Evolutionary conservation across 2,329 filamentous ascomycete genomes (phyloP), one percentile per base, ranked within the genome.

Genomic region (Penicillium sp.): DNA sequence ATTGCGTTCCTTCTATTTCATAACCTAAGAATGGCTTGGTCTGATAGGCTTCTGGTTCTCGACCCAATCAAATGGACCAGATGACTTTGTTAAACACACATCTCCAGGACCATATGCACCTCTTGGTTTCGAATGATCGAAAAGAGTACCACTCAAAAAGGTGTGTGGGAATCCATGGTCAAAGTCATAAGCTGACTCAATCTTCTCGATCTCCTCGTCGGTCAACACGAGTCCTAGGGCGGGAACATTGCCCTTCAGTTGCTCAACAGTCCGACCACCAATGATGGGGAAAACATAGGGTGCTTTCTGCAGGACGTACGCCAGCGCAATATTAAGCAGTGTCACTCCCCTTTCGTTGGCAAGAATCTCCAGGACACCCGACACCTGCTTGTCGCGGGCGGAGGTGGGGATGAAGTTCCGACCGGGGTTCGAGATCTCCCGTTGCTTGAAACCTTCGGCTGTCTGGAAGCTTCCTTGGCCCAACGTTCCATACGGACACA

Each of bases 111-210:
- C 39, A 22, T 22, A 10, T 11, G 39, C 18, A 13, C 18, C 21
- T 22, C 39, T 22, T 13, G 39, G 21, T 10, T 22, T 10, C 21
- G 18, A 22, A 27, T 13, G 39, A 10, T 43, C 39, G 42, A 51
- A 51, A 5, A 45, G 8, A 10, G 39, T 43, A 14, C 39, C 39
- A 24, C 39, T 43, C 7, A 43, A 24, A 27, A 62, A 60, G n/a
- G 31, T 75, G 65, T 71, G 67, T 0, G 83, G 83, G 69, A 85
- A 86, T 0, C 84, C 84, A 10, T 77, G 32, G 10, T 86, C 79
- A 54, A 87, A 87, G 1, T 73, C 64, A 24, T 71, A 69, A 4
- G 79, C 78, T 2, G 62, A 65, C 56, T 87, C 84, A 50, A 87
- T 80, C 55, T 79, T 75, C 27, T 74, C 68, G 8, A 86, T 73